phyloP scores from a whole-genome alignment of 2,329 filamentous ascomycete species.

The Penicillium sp. region DNA sequence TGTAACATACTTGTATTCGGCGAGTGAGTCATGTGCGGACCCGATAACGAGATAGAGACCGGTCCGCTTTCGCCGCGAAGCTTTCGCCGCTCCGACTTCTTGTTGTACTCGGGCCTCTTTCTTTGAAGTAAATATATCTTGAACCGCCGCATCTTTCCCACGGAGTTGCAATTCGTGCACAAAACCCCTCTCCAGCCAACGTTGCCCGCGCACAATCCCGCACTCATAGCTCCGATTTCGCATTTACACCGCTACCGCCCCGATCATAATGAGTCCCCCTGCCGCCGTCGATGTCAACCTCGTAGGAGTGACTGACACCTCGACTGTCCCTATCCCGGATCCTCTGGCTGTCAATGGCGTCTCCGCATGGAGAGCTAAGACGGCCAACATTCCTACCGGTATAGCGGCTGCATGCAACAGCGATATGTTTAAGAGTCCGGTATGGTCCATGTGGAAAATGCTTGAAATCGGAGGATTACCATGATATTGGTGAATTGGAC shows the following conservation, averaged over 20 bases:
- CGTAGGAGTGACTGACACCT: conserved; percentile 39
- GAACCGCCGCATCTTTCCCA: neutral
- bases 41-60: neutral
- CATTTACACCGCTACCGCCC: conserved; percentile 1
- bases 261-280: conserved; percentile 25
- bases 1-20: neutral
- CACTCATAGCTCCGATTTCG: conserved; percentile 1
- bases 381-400: conserved; percentile 69
- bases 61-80: conserved; percentile 10
- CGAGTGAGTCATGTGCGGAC: conserved; percentile 10
- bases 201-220: neutral
- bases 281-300: conserved; percentile 33
- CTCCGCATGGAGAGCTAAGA: conserved; percentile 66
- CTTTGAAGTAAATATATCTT: neutral
- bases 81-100: neutral
- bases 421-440: conserved; percentile 79
- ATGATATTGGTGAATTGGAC: neutral
- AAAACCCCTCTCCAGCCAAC: neutral
- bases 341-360: conserved; percentile 68
- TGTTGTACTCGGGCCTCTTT: neutral
- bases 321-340: conserved; percentile 38
- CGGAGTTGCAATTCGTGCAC: neutral
- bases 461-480: neutral
- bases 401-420: conserved; percentile 76
- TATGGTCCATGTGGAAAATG: conserved; percentile 42